phyloP scores from a whole-genome alignment of 805 yeast genomes.

The Lipomyces mesembrius region DNA sequence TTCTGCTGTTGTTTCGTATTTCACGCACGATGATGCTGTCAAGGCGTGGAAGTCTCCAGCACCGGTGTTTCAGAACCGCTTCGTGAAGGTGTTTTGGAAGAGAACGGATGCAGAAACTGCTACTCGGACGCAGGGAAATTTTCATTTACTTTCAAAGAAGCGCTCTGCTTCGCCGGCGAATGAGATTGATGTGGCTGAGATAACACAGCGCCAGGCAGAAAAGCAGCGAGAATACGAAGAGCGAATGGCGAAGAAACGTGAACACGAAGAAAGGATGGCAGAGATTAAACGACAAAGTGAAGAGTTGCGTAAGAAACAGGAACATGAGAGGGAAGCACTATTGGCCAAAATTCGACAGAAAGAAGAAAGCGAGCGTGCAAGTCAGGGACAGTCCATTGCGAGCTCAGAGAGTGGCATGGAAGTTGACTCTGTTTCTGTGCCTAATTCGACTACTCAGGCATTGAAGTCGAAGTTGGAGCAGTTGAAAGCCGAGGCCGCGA shows the following conservation, averaged over 20 bases:
- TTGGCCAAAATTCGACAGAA: constrained; percentile 36
- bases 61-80: constrained; percentile 56
- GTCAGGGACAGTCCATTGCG: background rate
- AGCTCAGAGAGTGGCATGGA: constrained; percentile 4
- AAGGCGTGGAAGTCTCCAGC: constrained; percentile 52
- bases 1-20: constrained; percentile 51
- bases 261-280: constrained; percentile 45
- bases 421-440: constrained; percentile 12
- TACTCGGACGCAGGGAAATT: background rate
- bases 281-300: constrained; percentile 47
- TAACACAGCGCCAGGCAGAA: constrained; percentile 47
- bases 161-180: constrained; percentile 40
- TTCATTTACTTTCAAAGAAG: background rate
- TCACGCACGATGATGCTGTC: constrained; percentile 48
- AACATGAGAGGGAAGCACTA: constrained; percentile 40
- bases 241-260: constrained; percentile 46
- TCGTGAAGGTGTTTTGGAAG: constrained; percentile 55
- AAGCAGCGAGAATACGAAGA: constrained; percentile 52
- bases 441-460: constrained; percentile 38
- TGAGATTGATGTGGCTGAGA: constrained; percentile 48
- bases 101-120: constrained; percentile 32
- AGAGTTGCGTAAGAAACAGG: constrained; percentile 47
- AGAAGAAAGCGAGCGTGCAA: constrained; percentile 9
- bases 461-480: constrained; percentile 45
- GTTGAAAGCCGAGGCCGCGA: constrained; percentile 45